Evolutionary conservation across 2,329 filamentous ascomycete species (phyloP), one percentile per base, ranked within the genome.

Genomic region (Fusarium tuaranense): DNA sequence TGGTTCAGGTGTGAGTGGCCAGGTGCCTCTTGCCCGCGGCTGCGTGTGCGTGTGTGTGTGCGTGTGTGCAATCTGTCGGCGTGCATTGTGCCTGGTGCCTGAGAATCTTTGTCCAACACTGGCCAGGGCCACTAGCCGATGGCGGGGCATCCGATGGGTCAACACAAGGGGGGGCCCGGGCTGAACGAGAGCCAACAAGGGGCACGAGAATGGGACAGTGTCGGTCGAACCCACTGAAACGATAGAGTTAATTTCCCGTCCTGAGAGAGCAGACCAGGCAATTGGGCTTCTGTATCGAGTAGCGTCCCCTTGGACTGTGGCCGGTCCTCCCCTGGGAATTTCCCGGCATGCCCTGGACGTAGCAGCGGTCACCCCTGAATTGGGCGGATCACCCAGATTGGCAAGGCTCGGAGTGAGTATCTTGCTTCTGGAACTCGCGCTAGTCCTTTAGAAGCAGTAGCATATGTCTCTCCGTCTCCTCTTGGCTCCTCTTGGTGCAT

Each of bases 211-310:
- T 65, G 68, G 60, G 68, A 22, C 60, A 65, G 25, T 36, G 58
- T 61, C 39, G 25, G 69, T 46, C 44, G 25, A 51, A 53, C n/a
- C 41, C 55, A 71, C 61, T 65, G 34, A 59, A 59, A 67, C 38
- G 58, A 63, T 30, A 32, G 58, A 44, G 39, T 51, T 75, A 75
- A 75, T 75, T 67, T 75, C 72, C 72, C 65, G 61, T 66, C 57
- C 68, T 68, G 30, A 59, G 59, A 22, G 36, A 39, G 25, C 22
- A 34, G 51, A 55, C 51, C 18, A 34, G 18, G 48, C 27, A 44
- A 44, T 57, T 32, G 48, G 41, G 36, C 48, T 27, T 34, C 48
- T 46, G 36, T 58, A n/a, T 51, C 41, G 38, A 66, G 62, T 67
- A 71, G 65, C 48, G 36, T 22, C 55, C 66, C 72, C 66, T 59